Conservation (phyloP, 345 rosid genomes). For the Cardiospermum halicacabum region DNA sequence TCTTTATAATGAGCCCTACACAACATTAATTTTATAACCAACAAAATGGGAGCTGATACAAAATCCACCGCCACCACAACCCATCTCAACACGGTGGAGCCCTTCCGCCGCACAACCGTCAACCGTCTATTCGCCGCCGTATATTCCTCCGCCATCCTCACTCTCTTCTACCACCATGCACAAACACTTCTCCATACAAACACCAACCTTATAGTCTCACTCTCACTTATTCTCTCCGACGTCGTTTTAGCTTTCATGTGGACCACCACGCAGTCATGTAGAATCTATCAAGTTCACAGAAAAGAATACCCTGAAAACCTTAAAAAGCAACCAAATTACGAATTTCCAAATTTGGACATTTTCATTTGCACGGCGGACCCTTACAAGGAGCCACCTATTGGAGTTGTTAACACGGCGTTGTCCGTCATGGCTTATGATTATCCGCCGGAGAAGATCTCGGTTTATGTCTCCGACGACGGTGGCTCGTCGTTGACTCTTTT, state of each 20-base stretch:
- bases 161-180: slow-evolving; percentile 45
- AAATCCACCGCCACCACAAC: slow-evolving; percentile 5
- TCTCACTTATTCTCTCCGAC: slow-evolving; percentile 44
- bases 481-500: slow-evolving; percentile 68
- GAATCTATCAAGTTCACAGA: slow-evolving; percentile 37
- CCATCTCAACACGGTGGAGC: slow-evolving; percentile 33
- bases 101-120: slow-evolving; percentile 29
- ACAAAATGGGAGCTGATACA: slow-evolving; percentile 13
- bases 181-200: slow-evolving; percentile 31
- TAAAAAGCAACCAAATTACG: slow-evolving; percentile 20
- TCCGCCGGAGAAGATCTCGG: slow-evolving; percentile 60
- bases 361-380: slow-evolving; percentile 94
- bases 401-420: slow-evolving; percentile 64
- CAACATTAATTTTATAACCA: no score
- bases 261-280: slow-evolving; percentile 32
- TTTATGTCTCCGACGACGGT: slow-evolving; percentile 81
- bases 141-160: slow-evolving; percentile 46
- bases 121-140: slow-evolving; percentile 45
- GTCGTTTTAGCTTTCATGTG: slow-evolving; percentile 68
- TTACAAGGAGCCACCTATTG: slow-evolving; percentile 72
- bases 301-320: slow-evolving; percentile 45
- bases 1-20: no score
- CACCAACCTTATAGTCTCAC: slow-evolving; percentile 9
- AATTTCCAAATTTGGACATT: slow-evolving; percentile 58
- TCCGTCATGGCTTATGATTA: slow-evolving; percentile 79